Percentiles rank a stretch among this genome's conserved stretches.
Conservation (phyloP, 2,329 filamentous ascomycete genomes). For the Pseudogymnoascus sp. region DNA sequence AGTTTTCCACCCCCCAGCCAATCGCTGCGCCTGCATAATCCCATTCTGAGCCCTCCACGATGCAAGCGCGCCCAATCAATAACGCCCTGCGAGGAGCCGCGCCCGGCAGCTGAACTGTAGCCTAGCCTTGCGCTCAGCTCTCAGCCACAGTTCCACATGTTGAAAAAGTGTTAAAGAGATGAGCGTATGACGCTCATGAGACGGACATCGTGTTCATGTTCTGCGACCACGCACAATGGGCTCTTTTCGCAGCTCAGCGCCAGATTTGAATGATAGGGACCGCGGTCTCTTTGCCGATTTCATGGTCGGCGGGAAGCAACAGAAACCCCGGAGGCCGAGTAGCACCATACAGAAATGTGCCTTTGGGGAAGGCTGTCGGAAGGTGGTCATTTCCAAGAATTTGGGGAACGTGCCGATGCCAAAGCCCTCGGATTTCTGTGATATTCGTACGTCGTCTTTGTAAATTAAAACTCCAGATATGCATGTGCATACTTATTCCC, state of each 20-base stretch:
- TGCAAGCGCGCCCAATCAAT: neutral
- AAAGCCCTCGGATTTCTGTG: neutral
- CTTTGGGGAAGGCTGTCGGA: neutral
- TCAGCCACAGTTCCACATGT: neutral
- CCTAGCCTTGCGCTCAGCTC: neutral
- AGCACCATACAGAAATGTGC: neutral
- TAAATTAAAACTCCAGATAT: neutral
- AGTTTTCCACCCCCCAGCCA: neutral
- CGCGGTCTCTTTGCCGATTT: neutral
- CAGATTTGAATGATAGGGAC: neutral
- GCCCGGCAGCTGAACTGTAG: neutral
- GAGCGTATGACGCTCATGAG: neutral
- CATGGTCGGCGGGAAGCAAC: neutral
- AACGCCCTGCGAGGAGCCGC: neutral
- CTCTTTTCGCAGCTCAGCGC: neutral
- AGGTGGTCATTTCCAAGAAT: neutral
- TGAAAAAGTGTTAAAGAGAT: neutral
- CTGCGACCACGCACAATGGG: neutral
- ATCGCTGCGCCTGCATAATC: neutral
- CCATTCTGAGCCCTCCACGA: neutral
- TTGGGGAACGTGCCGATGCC: neutral
- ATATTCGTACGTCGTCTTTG: neutral
- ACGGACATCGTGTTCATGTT: neutral
- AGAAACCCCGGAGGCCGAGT: neutral
- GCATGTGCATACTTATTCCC: neutral